These are phyloP conservation scores for Pleoardoris graminearum DNA, from an alignment of 2,329 filamentous ascomycete species.

Conservation along the genomic window DNA sequence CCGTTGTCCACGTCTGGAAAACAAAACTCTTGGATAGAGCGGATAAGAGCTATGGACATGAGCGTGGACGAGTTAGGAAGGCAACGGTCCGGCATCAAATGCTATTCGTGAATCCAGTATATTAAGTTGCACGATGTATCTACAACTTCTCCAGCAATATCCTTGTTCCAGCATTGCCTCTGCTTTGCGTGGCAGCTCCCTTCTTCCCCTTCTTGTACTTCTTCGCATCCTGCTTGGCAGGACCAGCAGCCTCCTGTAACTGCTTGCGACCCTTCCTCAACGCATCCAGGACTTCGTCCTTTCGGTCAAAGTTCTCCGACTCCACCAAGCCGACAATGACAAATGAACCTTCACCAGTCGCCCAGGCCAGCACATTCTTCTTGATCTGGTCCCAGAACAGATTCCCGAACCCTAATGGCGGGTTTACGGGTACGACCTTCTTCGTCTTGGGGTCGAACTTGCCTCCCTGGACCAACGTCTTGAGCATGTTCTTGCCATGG, in stretches of 20 bases:
- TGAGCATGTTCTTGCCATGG: constrained; percentile 81
- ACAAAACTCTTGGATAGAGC: too few species aligned
- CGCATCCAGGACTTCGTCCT: constrained; percentile 67
- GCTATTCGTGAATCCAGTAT: background rate
- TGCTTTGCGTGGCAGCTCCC: constrained; percentile 44
- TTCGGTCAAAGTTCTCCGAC: constrained; percentile 67
- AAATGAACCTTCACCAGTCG: constrained; percentile 82
- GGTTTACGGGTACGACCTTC: constrained; percentile 69
- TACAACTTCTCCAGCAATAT: constrained; percentile 51
- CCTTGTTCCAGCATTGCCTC: constrained; percentile 53
- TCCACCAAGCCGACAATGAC: constrained; percentile 83
- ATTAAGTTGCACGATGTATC: background rate
- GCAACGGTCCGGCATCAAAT: background rate
- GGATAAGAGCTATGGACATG: background rate
- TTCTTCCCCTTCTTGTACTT: constrained; percentile 34
- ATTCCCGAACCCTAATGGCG: constrained; percentile 77
- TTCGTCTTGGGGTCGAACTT: constrained; percentile 77
- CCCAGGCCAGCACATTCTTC: constrained; percentile 77
- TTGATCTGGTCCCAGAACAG: constrained; percentile 82
- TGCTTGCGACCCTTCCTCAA: constrained; percentile 74
- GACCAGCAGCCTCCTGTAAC: constrained; percentile 65
- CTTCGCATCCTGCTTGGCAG: constrained; percentile 32
- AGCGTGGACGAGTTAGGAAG: background rate
- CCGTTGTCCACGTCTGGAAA: too few species aligned
- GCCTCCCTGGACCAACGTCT: constrained; percentile 86